Evolutionary conservation across 441 rosid species (phyloP), one percentile per base, ranked within the genome.

Genomic region (Lepidium campestre): DNA sequence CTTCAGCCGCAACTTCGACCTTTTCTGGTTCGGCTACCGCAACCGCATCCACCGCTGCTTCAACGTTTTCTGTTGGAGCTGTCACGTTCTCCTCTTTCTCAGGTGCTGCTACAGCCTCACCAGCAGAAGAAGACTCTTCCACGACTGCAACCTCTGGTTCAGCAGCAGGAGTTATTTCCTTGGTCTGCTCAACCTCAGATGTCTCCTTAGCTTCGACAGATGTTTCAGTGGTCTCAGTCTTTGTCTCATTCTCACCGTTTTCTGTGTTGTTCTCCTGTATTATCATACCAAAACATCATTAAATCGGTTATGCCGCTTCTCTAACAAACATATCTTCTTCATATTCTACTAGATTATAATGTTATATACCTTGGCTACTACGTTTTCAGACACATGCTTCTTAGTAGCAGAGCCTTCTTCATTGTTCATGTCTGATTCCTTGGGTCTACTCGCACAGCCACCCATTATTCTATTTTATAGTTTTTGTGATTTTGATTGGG

Each of bases 401-500:
- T 62, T 63, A 13, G 37, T 69, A 55, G 47, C 60, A 32, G 65
- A 61, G 59, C 32, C 48, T 62, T 74, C 73, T 39, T 56, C 73
- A 57, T 67, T 73, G 61, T 72, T 66, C 69, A 74, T 60, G 61
- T 73, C 79, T 15, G 70, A 68, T 65, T 68, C 81, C 79, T 81
- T 79, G 45, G 80, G 80, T 79, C 66, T 78, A 68, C 79, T 78
- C 62, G 82, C 87, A 75, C 85, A 83, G 71, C 81, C 83, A 62
- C 87, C 85, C 85, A 81, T 83, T 65, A 59, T 68, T 35, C 17
- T 10, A 57, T 19, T 35, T 52, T 48, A 5, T 18, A 52, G 10
- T 45, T 54, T 60, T 63, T 15, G 53, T 50, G 57, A 20, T 59
- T 59, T 60, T 53, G 18, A 6, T 60, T 60, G 67, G 72, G 67